Evolutionary conservation across 2,329 filamentous ascomycete species (phyloP), one percentile per base, ranked within the genome.

Genomic region (Clonostachys chloroleuca): DNA sequence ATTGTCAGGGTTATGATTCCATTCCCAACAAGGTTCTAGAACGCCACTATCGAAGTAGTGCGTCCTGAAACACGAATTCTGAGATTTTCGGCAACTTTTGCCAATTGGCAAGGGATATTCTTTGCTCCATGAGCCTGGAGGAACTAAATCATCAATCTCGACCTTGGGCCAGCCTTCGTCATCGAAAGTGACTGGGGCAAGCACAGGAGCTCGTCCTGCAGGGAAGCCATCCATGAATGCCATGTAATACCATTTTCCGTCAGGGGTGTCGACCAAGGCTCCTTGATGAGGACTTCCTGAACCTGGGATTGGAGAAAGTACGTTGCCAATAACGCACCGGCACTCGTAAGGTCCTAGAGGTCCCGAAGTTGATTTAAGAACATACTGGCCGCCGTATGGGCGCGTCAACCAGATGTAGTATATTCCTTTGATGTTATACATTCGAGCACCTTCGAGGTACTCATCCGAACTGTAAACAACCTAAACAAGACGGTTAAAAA

Each of bases 1-100:
- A 4, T 60, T 67, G 50, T 81, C 76, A 0, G 78, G 78, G 54
- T 81, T 81, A 52, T 81, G 78, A 55, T 81, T 82, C 77, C 77
- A 82, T 56, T 81, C 77, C 75, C 76, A 81, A 16, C 70, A 61
- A 0, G 66, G 64, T 7, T 65, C 59, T 1, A 81, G 61, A 0
- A 55, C 47, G 0, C 59, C 49, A 0, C 69, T 71, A 1, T 46
- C 10, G n/a, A 55, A 56, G 2, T n/a, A 43, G 34, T 56, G 49
- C 35, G 35, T 37, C 35, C 5, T 12, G 35, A n/a, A 37, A 37
- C 12, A 12, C 35, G 35, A 5, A n/a, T 12, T 12, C 35, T 37
- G 35, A 37, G 45, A 43, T 49, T 10, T 18, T 18, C 18, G 18
- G 18, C 18, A 18, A 18, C 45, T 48, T 13, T 41, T 40, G 12